Evolutionary conservation across 805 yeast species (phyloP).

Genomic region (Myxozyma vanderwaltii): DNA sequence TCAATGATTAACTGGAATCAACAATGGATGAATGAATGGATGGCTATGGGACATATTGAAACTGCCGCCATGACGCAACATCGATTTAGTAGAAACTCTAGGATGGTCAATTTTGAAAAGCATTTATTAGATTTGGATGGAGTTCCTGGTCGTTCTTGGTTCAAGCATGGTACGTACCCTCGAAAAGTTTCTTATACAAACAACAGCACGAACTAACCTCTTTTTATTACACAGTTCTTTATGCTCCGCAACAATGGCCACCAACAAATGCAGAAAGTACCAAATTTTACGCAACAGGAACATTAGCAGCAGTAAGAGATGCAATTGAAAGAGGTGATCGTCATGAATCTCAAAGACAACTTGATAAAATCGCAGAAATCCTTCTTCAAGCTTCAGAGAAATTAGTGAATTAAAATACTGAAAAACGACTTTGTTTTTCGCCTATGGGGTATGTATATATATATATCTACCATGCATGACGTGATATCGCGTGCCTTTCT

Average conservation of each 20-base stretch:
- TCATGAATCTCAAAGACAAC: constrained; percentile 51
- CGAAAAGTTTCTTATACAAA: too few relatives aligned
- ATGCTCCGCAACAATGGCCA: constrained; percentile 66
- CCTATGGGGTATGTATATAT: too few relatives aligned
- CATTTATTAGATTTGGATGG: constrained; percentile 52
- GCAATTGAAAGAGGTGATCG: constrained; percentile 55
- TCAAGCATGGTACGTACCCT: constrained; percentile 57
- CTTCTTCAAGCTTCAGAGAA: constrained; percentile 23
- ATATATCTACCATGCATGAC: too few relatives aligned
- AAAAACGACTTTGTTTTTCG: too few relatives aligned
- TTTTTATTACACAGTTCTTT: constrained; percentile 39
- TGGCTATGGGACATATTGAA: constrained; percentile 47
- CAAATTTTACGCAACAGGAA: constrained; percentile 33
- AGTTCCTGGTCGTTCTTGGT: constrained; percentile 56
- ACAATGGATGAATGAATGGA: constrained; percentile 43
- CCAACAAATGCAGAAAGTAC: constrained; percentile 47
- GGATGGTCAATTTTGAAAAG: constrained; percentile 46
- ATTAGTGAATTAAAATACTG: constrained; percentile 15
- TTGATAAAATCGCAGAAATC: constrained; percentile 14
- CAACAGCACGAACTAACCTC: too few relatives aligned
- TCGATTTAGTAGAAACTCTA: constrained; percentile 44
- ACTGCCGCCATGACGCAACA: constrained; percentile 30
- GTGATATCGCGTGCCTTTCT: too few relatives aligned
- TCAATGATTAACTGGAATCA: constrained; percentile 48
- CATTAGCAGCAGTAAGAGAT: constrained; percentile 79